Conservation (phyloP, 805 yeast genomes). For the Lachancea sp. region DNA sequence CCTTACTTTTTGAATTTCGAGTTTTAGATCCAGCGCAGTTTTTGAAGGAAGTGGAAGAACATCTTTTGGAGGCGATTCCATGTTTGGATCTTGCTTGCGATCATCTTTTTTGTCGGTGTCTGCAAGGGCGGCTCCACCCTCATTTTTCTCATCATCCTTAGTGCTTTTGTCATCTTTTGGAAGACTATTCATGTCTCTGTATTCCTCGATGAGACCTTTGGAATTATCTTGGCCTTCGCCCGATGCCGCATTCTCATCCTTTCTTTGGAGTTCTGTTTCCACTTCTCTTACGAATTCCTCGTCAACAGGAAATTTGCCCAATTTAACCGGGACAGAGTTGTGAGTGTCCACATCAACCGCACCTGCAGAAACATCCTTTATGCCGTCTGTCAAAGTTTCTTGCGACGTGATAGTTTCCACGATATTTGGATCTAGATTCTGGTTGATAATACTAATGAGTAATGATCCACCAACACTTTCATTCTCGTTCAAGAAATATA, state of each 20-base stretch:
- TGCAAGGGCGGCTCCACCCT: constrained; percentile 19
- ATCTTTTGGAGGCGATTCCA: constrained; percentile 69
- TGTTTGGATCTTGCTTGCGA: constrained; percentile 26
- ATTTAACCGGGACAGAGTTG: constrained; percentile 47
- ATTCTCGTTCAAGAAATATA: constrained; percentile 85
- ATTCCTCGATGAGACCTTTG: constrained; percentile 57
- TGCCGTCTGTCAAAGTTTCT: constrained; percentile 30
- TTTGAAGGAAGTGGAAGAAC: constrained; percentile 79
- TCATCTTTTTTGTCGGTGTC: constrained; percentile 14
- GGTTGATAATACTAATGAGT: constrained; percentile 78
- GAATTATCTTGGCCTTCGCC: constrained; percentile 25
- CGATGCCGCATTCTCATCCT: constrained; percentile 57
- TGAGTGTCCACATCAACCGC: constrained; percentile 24
- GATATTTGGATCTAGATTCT: constrained; percentile 53
- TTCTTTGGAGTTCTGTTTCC: constrained; percentile 71
- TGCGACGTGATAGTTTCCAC: constrained; percentile 33
- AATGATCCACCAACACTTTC: constrained; percentile 89
- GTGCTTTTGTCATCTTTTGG: constrained; percentile 7
- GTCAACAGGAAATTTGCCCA: constrained; percentile 83
- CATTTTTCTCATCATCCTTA: constrained; percentile 17
- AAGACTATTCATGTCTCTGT: constrained; percentile 38
- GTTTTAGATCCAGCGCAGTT: constrained; percentile 70
- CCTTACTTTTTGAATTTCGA: constrained; percentile 70
- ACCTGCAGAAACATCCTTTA: constrained; percentile 32
- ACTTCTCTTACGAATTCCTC: constrained; percentile 80